Evolutionary conservation across 148 eudicot species (phyloP).

Genomic region (Heliamphora exappendiculata): DNA sequence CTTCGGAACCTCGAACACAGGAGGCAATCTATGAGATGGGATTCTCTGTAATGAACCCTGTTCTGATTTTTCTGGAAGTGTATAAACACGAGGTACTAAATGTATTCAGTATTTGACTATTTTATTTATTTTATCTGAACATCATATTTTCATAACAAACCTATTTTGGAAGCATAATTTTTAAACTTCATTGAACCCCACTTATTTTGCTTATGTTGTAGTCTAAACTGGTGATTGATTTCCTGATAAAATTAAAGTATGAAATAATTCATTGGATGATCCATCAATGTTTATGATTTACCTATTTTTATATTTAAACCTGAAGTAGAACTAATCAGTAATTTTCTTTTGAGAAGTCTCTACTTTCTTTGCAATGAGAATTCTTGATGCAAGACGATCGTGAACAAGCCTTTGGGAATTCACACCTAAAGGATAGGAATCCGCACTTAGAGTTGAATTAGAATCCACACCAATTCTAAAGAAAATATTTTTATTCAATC

Average conservation of each 20-base stretch:
- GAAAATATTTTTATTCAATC: no score
- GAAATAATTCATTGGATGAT: background rate
- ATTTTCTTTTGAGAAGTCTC: background rate
- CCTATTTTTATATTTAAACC: background rate
- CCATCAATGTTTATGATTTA: background rate
- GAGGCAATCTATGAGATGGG: constrained; percentile 92
- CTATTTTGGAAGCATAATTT: background rate
- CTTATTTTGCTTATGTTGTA: background rate
- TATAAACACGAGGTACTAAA: constrained; percentile 78
- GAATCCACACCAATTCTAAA: no score
- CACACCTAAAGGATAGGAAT: no score
- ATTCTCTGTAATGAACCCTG: constrained; percentile 58
- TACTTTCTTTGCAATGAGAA: background rate
- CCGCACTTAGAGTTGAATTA: no score
- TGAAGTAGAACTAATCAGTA: background rate
- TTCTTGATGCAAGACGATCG: no score
- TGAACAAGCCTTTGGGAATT: no score
- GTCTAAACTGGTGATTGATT: background rate
- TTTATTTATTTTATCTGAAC: no score
- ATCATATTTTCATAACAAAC: background rate
- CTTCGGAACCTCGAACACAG: constrained; percentile 86
- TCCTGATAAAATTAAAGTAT: background rate
- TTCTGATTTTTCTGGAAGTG: constrained; percentile 65
- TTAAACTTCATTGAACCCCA: constrained; percentile 4
- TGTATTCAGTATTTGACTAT: constrained; percentile 3